Evolutionary conservation across 352 stramenopile species (phyloP), one percentile per base, ranked within the genome.

Genomic region (Globisporangium canariense): DNA sequence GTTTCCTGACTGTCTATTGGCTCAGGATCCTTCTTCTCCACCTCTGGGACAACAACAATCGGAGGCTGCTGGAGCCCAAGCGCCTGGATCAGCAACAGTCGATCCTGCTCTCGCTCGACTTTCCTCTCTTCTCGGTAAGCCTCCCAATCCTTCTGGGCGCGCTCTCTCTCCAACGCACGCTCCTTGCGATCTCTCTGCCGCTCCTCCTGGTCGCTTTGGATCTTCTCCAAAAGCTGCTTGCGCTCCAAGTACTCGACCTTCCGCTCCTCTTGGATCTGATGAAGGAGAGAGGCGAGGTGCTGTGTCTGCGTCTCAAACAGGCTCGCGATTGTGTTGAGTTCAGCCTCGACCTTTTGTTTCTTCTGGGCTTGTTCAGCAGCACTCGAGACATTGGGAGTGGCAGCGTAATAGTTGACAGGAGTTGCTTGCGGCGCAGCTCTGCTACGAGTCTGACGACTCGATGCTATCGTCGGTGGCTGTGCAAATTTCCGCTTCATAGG

Each of bases 171-270:
- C 20, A 13, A 10, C 13, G 4, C 30, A 4, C 54, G 54, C 36
- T 50, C 36, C 13, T 60, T 38, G 14, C 54, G 54, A 34, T 60
- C 54, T 20, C 45, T 11, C 8, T 50, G 18, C 2, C 54, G 34
- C 38, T 60, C 54, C 20, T 51, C 54, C n/a, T 60, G 54, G 36
- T 60, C 54, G 32, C 36, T 11, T 13, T 60, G 34, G 20, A 60
- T 45, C 43, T 60, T 45, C 36, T 47, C 36, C 8, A 60, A 3
- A 20, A 60, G 22, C 36, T 22, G 16, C 10, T 40, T 22, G 16
- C 54, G 18, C 20, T 60, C 36, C 1, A 25, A 36, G 14, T 38
- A 40, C 38, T 60, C 54, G 18, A 45, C 6, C 11, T 60, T 30
- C 54, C 54, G 22, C 2, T 60, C 54, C 13, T 60, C 54, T 36